Conservation (phyloP, 345 rosid genomes). For the Euphorbia tirucalli region DNA sequence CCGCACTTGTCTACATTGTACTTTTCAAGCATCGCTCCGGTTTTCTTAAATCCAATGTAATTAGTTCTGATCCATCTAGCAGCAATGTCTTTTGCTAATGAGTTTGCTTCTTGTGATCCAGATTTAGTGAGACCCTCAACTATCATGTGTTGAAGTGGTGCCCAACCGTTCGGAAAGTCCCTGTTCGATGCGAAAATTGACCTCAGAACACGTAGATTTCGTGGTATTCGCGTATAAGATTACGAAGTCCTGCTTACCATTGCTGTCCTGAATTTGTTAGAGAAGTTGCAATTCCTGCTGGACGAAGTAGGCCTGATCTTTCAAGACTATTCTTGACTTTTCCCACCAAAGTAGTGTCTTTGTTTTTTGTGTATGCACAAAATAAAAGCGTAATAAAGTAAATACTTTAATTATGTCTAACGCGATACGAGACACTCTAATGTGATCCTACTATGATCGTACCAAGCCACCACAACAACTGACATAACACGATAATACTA, state of each 20-base stretch:
- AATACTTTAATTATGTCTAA: no score
- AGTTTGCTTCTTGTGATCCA: slow-evolving; percentile 43
- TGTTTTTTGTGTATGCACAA: slow-evolving; percentile 12
- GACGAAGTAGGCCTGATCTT: slow-evolving; percentile 60
- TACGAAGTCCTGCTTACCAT: slow-evolving; percentile 43
- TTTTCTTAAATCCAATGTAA: slow-evolving; percentile 47
- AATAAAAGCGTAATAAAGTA: slow-evolving; percentile 6
- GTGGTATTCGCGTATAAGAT: neutral
- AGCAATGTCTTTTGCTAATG: slow-evolving; percentile 71
- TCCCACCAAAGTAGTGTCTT: slow-evolving; percentile 60
- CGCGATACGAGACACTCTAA: no score
- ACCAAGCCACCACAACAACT: no score
- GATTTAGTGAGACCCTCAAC: slow-evolving; percentile 72
- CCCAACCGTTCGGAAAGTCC: slow-evolving; percentile 97
- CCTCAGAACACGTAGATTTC: neutral
- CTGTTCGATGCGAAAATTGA: slow-evolving; percentile 30
- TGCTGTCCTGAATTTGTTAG: slow-evolving; percentile 64
- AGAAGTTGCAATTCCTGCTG: slow-evolving; percentile 76
- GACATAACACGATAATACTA: no score
- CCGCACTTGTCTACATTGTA: slow-evolving; percentile 48
- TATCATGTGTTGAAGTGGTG: slow-evolving; percentile 78
- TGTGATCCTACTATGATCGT: no score
- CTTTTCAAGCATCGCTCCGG: slow-evolving; percentile 60
- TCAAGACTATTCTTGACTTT: slow-evolving; percentile 49
- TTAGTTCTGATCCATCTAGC: slow-evolving; percentile 73